A percentile compares a stretch with the other conserved stretches of the same genome.
phyloP scores from a whole-genome alignment of 2,329 filamentous ascomycete species.

The Paracoccidioides brasiliensis region DNA sequence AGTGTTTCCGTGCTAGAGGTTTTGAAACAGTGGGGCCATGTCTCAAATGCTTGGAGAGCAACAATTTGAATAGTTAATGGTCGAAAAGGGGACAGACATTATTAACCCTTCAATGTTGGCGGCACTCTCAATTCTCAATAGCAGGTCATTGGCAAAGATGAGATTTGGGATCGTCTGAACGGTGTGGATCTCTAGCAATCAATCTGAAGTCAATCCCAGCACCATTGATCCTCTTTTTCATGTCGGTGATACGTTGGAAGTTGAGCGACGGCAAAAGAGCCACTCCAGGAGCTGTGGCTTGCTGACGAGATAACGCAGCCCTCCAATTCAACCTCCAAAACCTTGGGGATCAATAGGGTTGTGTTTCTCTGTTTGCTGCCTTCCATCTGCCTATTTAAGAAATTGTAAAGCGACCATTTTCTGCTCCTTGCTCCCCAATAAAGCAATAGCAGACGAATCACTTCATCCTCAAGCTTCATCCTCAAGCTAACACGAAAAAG shows the following conservation, averaged over 20 bases:
- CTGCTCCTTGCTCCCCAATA: not conserved
- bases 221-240: too few relatives aligned
- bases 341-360: not conserved
- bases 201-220: not conserved
- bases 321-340: not conserved
- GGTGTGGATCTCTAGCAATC: not conserved
- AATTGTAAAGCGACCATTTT: not conserved
- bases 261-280: too few relatives aligned
- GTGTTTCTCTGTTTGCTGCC: not conserved
- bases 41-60: not conserved
- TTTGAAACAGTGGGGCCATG: not conserved
- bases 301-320: too few relatives aligned
- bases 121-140: not conserved
- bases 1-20: not conserved
- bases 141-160: not conserved
- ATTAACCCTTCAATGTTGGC: not conserved
- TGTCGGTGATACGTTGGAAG: too few relatives aligned
- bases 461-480: not conserved
- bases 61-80: not conserved
- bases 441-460: not conserved
- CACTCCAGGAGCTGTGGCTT: too few relatives aligned
- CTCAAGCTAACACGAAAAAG: not conserved
- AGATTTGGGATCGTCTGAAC: not conserved
- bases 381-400: not conserved
- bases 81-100: not conserved